phyloP scores from a whole-genome alignment of 1,284 basidiomycete genomes.

The Rhodotorula glutinis region DNA sequence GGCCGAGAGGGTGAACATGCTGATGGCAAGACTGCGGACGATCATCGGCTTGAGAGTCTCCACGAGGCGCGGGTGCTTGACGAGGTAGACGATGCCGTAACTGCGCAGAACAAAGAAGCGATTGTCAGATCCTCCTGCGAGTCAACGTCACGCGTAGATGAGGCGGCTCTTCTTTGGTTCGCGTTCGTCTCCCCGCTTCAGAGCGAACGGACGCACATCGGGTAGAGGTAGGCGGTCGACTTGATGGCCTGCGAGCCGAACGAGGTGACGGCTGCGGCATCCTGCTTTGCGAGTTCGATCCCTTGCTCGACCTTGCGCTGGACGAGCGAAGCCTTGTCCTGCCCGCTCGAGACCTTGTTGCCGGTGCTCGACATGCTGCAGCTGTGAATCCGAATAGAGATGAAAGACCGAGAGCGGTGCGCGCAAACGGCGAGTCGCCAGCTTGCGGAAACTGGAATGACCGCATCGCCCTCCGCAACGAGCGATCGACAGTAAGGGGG shows the following conservation, averaged over 20 bases:
- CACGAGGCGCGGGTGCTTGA: slow-evolving; percentile 49
- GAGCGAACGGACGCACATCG: slow-evolving; percentile 51
- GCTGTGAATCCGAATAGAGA: not conserved
- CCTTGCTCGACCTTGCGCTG: slow-evolving; percentile 28
- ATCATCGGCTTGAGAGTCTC: slow-evolving; percentile 49
- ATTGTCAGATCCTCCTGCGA: not conserved
- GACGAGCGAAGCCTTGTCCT: slow-evolving; percentile 9
- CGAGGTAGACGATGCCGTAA: slow-evolving; percentile 50
- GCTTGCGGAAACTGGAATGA: no score
- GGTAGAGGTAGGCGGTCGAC: slow-evolving; percentile 52
- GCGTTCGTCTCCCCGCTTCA: no score
- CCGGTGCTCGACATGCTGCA: slow-evolving; percentile 20
- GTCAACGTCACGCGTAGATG: not conserved
- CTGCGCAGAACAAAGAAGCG: not conserved
- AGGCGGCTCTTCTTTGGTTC: no score
- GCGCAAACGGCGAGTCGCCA: no score
- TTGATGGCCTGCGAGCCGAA: slow-evolving; percentile 48
- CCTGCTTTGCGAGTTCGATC: slow-evolving; percentile 23
- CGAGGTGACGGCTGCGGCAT: slow-evolving; percentile 33
- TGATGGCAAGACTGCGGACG: slow-evolving; percentile 46
- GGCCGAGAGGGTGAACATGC: slow-evolving; percentile 51
- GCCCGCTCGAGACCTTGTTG: not conserved
- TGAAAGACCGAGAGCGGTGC: not conserved
- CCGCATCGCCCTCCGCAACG: no score
- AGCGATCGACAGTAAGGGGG: no score